Conservation (phyloP, 192 early-diverging fungal genomes). For the Oehlia diaphana region DNA sequence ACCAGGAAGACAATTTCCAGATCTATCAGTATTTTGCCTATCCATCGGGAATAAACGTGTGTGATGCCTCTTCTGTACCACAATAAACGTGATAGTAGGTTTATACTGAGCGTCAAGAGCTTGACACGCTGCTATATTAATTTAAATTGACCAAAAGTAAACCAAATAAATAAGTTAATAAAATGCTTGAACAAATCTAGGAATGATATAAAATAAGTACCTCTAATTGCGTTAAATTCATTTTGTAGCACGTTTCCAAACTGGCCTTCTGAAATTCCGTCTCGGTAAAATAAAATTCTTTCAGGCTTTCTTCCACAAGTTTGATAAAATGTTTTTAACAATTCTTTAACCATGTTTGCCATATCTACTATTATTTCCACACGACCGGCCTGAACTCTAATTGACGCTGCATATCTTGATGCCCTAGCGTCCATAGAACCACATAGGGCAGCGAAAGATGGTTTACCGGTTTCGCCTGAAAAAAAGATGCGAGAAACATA, state of each 20-base stretch:
- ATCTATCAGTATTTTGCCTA: slow-evolving; percentile 59
- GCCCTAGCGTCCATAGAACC: slow-evolving; percentile 66
- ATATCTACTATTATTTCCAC: slow-evolving; percentile 74
- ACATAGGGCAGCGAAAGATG: slow-evolving; percentile 77
- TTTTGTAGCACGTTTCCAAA: slow-evolving; percentile 69
- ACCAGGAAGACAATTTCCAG: slow-evolving; percentile 82
- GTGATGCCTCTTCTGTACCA: slow-evolving; percentile 91
- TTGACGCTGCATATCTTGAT: slow-evolving; percentile 59
- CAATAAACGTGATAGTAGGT: slow-evolving; percentile 80
- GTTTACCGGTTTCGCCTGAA: slow-evolving; percentile 46
- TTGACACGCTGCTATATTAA: slow-evolving; percentile 54
- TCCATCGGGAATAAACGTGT: slow-evolving; percentile 79
- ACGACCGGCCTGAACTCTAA: slow-evolving; percentile 68
- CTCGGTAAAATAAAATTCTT: slow-evolving; percentile 85
- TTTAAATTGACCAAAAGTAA: slow-evolving; percentile 13
- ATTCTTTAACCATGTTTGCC: slow-evolving; percentile 63
- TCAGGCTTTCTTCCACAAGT: slow-evolving; percentile 67
- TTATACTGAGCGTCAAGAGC: slow-evolving; percentile 67
- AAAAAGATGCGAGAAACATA: neutral
- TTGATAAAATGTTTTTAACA: slow-evolving; percentile 69
- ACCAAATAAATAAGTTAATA: neutral
- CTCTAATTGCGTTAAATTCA: slow-evolving; percentile 72
- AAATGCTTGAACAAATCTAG: neutral
- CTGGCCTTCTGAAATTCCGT: slow-evolving; percentile 89
- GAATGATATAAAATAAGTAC: slow-evolving; percentile 8